These are phyloP conservation scores for Phyllosticta citrichinensis DNA, from an alignment of 2,329 filamentous ascomycete species.

Conservation along the genomic window DNA sequence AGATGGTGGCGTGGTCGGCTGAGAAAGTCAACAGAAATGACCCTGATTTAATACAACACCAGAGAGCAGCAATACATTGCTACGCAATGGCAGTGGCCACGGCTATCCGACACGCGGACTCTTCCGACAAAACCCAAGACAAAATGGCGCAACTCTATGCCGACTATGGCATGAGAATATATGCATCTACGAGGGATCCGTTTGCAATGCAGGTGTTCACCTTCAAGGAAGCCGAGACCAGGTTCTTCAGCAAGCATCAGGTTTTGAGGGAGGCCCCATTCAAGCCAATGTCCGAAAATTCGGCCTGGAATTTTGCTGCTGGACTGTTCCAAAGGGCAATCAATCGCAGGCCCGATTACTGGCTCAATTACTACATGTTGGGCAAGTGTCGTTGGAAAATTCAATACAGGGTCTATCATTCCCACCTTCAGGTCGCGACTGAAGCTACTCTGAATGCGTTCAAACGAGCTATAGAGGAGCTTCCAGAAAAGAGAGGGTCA, in stretches of 20 bases:
- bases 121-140: constrained; percentile 41
- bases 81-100: constrained; percentile 57
- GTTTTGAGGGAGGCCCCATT: constrained; percentile 42
- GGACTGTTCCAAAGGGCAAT: constrained; percentile 51
- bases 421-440: too few relatives aligned
- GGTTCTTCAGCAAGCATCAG: constrained; percentile 40
- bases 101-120: constrained; percentile 47
- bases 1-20: constrained; percentile 77
- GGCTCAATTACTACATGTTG: constrained; percentile 59
- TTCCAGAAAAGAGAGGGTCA: constrained; percentile 51
- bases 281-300: constrained; percentile 46
- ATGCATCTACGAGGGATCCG: constrained; percentile 58
- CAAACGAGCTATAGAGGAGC: constrained; percentile 48
- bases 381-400: constrained; percentile 61
- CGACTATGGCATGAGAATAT: constrained; percentile 59
- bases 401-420: too few relatives aligned
- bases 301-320: constrained; percentile 56
- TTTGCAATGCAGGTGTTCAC: constrained; percentile 58
- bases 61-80: constrained; percentile 75
- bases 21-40: constrained; percentile 85
- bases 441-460: constrained; percentile 39
- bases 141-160: constrained; percentile 56
- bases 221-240: constrained; percentile 47
- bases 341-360: constrained; percentile 48
- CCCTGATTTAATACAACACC: constrained; percentile 61